A percentile compares a stretch with the other conserved stretches of the same genome.
These are phyloP conservation scores for Xylariaceae sp. DNA, from an alignment of 2,329 filamentous ascomycete genomes.

Conservation along the genomic window DNA sequence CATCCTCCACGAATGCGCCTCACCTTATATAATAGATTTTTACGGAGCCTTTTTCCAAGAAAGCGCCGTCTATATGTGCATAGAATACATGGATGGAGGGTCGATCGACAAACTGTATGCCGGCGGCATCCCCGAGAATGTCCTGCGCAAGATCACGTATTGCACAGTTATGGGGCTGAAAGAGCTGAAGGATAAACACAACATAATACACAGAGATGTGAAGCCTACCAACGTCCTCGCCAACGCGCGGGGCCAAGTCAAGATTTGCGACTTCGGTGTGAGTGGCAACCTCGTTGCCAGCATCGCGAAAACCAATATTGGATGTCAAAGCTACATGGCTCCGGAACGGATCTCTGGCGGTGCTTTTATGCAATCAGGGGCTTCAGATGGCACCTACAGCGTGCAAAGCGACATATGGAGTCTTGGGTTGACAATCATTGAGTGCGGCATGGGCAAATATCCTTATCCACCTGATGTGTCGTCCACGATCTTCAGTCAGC, in stretches of 20 bases:
- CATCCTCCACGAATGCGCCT: conserved; percentile 89
- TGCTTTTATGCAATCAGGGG: conserved; percentile 67
- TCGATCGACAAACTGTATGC: conserved; percentile 95
- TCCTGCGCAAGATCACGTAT: conserved; percentile 85
- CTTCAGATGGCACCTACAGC: conserved; percentile 82
- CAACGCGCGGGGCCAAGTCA: conserved; percentile 86
- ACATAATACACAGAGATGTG: conserved; percentile 97
- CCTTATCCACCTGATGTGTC: conserved; percentile 97
- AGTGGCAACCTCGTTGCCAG: conserved; percentile 94
- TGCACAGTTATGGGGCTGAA: conserved; percentile 89
- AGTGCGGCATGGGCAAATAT: conserved; percentile 91
- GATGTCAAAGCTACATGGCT: conserved; percentile 99
- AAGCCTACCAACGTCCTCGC: conserved; percentile 98
- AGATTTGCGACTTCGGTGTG: conserved; percentile 98
- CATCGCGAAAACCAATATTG: conserved; percentile 98
- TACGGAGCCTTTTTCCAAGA: conserved; percentile 99
- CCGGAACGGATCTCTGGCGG: conserved; percentile 91
- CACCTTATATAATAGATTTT: conserved; percentile 96
- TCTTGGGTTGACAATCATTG: conserved; percentile 87
- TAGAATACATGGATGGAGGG: conserved; percentile 98
- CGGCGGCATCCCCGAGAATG: conserved; percentile 82
- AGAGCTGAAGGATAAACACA: conserved; percentile 93
- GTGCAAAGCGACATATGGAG: conserved; percentile 99
- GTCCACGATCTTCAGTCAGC: conserved; percentile 95
- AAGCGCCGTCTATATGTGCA: conserved; percentile 97